These are phyloP conservation scores for Calonectria leucothoes DNA, from an alignment of 2,329 filamentous ascomycete species.

Conservation along the genomic window DNA sequence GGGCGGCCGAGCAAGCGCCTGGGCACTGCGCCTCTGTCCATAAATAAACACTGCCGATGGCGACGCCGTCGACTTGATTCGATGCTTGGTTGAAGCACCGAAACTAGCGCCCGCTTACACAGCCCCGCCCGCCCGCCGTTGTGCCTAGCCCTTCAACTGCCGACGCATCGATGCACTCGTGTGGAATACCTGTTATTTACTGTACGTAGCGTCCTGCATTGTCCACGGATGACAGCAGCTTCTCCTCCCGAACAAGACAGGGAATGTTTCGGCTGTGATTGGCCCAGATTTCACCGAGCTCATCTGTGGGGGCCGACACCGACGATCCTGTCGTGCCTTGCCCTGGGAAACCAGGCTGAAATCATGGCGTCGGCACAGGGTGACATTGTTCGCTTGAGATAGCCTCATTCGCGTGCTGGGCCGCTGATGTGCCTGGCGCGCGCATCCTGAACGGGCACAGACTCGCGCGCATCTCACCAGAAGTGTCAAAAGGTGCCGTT, in stretches of 20 bases:
- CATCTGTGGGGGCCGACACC: neutral
- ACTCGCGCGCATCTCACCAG: neutral
- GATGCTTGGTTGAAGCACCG: neutral
- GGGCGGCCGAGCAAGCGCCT: no score
- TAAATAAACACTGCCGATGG: neutral
- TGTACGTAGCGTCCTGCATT: neutral
- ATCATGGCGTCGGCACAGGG: neutral
- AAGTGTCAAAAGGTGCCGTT: neutral
- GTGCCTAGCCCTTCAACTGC: neutral
- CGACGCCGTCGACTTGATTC: neutral
- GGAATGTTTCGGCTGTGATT: neutral
- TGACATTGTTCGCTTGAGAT: neutral
- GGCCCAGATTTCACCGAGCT: neutral
- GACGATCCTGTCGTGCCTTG: neutral
- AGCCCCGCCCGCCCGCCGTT: neutral
- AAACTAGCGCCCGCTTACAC: neutral
- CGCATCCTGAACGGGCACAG: neutral
- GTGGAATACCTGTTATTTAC: no score
- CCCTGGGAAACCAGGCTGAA: neutral
- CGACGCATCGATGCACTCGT: no score
- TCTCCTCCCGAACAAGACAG: neutral
- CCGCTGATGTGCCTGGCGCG: neutral
- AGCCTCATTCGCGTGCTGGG: neutral
- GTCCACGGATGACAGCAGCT: neutral
- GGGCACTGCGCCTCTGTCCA: neutral